These are phyloP conservation scores for Beauveria sp. DNA, from an alignment of 2,329 filamentous ascomycete species.

Conservation along the genomic window DNA sequence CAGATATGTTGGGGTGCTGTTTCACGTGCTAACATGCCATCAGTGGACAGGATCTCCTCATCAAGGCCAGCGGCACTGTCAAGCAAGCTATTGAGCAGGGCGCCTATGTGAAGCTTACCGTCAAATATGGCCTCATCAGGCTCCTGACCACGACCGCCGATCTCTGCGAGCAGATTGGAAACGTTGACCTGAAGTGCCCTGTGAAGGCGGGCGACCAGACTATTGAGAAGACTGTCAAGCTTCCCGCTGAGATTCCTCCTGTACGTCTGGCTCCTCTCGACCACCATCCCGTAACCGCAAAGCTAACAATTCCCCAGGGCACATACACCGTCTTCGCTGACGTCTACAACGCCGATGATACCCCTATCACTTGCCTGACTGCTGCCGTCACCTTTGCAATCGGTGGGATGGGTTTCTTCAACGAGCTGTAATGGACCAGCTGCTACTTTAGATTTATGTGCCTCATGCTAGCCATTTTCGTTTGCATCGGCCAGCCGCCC, in stretches of 20 bases:
- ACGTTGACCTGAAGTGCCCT: constrained; percentile 85
- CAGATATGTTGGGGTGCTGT: background rate
- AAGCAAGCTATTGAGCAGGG: constrained; percentile 65
- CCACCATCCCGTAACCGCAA: background rate
- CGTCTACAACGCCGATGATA: constrained; percentile 64
- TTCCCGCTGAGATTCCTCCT: constrained; percentile 81
- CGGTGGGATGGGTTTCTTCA: constrained; percentile 29
- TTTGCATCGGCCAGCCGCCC: constrained; percentile 2
- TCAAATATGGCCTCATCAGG: constrained; percentile 92
- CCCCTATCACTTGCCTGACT: constrained; percentile 79
- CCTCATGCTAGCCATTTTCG: constrained; percentile 4
- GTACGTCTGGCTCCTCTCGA: constrained; percentile 45
- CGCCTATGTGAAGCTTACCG: constrained; percentile 71
- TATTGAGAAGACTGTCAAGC: constrained; percentile 72
- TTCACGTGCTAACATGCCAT: constrained; percentile 8
- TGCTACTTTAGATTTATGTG: constrained; percentile 7
- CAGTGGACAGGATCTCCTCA: constrained; percentile 70
- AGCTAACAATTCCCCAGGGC: constrained; percentile 47
- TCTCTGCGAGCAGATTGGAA: constrained; percentile 80
- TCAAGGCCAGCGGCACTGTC: constrained; percentile 72
- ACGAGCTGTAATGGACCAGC: constrained; percentile 30
- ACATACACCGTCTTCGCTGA: constrained; percentile 86
- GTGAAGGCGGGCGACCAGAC: constrained; percentile 68
- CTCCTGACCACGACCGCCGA: constrained; percentile 75
- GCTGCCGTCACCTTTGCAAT: constrained; percentile 58